Base-by-base conservation (phyloP, 495 filamentous ascomycete genomes). In the Penicillium psychrofluorescens region DNA sequence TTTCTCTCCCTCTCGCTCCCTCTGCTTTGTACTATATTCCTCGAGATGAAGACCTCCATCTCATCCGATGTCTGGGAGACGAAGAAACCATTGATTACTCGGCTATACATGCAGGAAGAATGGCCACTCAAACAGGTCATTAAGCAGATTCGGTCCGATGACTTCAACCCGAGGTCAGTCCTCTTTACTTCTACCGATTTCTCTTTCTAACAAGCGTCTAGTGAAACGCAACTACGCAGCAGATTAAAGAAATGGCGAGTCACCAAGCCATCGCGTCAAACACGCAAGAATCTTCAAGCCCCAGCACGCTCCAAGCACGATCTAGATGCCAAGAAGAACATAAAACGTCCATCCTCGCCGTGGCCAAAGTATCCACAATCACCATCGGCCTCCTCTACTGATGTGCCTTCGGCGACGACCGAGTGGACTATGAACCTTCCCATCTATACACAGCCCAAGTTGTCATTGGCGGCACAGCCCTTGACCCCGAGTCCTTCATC, bases 111-210 rank as follows among this genome's bases (percentile, higher is more conserved):
- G 53, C 68, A 71, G 16, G 68, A 74, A 35, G 68, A 70, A 63
- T 72, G 67, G 67, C 68, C 71, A 4, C 55, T 74, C 35, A 74
- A 72, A 42, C 69, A 69, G 39, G 71, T 74, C 36, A 72, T 72
- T 43, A 72, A 72, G 48, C 62, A 70, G 48, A 71, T 74, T 29
- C 67, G 69, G 10, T 65, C 66, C 1, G 63, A 66, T 16, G 67
- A 74, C 43, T 74, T 74, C 51, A 66, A 74, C 45, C 71, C 71
- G 7, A 72, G 66, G 71, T 74, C 36, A 50, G 61, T 44, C 4
- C n/a, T 34, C 10, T 1, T 9, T 27, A 8, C 8, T 11, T 35
- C n/a, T 2, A n/a, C 35, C 0, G 8, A 16, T 7, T 45, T 13
- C 22, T 27, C 28, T 11, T 12, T 15, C 37, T 49, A 39, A 38